Evolutionary conservation across 164 flowering plant genomes (phyloP), one percentile per base, ranked within the genome.

Genomic region (Annona cherimola): DNA sequence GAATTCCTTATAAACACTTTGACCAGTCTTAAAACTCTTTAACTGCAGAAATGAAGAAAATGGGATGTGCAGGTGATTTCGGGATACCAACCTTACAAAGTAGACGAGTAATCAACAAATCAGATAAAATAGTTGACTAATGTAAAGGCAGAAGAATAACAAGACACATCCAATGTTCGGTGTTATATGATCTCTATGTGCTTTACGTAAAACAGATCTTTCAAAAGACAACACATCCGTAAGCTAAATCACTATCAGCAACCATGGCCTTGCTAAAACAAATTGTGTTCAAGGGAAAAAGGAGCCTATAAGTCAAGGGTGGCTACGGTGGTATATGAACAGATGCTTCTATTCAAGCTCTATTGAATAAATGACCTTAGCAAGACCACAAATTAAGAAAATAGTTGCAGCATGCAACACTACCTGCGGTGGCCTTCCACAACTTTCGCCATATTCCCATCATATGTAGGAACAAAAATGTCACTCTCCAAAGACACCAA

Each of bases 381-480:
- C 18, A 61, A 4, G 35, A 1, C 35, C 35, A 26, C 8, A 54
- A 54, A 1, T 7, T 54, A 54, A 7, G 12, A 54, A 1, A 54
- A 2, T 16, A 61, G 19, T 26, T 26, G 35, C 45, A 64, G 67
- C 45, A 40, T 5, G 14, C 5, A 40, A 40, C 40, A 11, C 46
- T 81, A 94, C 98, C 98, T 92, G 73, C 98, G 92, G 79, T 94
- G 98, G 42, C 98, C 98, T 83, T 90, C 98, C 72, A 94, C 98
- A 73, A 94, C 97, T 84, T 88, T 94, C 41, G 98, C 98, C 98
- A 94, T 94, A 79, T 94, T 94, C 55, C 98, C 98, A 76, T 90
- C 97, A 79, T 94, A 94, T 19, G 98, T 92, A 12, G 98, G 98
- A 76, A 94, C 86, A 78, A 94, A 94, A 20, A 94, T 88, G 78